phyloP scores from a whole-genome alignment of 495 filamentous ascomycete genomes.

The Physcia stellaris region DNA sequence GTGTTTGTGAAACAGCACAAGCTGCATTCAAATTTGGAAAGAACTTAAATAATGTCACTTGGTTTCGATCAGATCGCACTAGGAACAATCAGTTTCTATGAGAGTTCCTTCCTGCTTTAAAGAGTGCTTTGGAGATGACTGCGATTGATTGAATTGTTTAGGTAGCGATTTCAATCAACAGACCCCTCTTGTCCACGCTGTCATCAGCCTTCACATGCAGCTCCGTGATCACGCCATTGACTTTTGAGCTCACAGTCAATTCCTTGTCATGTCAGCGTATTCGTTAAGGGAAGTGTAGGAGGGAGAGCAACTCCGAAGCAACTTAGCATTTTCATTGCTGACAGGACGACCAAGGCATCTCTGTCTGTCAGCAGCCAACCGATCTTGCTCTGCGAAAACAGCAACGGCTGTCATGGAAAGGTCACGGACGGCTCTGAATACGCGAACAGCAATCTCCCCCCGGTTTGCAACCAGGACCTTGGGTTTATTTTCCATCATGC shows the following conservation, averaged over 20 bases:
- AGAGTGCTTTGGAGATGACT: no score
- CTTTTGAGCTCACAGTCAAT: background rate
- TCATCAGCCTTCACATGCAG: background rate
- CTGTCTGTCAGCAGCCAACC: background rate
- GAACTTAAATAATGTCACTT: constrained; percentile 20
- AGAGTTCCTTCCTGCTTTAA: no score
- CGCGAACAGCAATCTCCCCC: background rate
- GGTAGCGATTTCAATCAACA: no score
- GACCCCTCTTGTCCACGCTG: background rate
- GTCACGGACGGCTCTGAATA: background rate
- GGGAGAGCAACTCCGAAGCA: no score
- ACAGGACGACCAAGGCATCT: no score
- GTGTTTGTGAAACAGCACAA: constrained; percentile 65
- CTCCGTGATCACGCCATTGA: background rate
- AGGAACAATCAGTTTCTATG: no score
- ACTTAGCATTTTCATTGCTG: no score
- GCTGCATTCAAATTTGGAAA: constrained; percentile 57
- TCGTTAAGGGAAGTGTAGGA: no score
- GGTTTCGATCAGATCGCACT: no score
- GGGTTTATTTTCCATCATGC: no score
- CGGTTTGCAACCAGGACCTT: background rate
- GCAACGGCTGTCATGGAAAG: background rate
- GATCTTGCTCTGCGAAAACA: background rate
- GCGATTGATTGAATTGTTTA: no score
- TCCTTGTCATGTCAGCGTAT: no score